A percentile compares a stretch with the other conserved stretches of the same genome.
These are phyloP conservation scores for Tolypocladium tundrense DNA, from an alignment of 2,329 filamentous ascomycete genomes.

Conservation along the genomic window DNA sequence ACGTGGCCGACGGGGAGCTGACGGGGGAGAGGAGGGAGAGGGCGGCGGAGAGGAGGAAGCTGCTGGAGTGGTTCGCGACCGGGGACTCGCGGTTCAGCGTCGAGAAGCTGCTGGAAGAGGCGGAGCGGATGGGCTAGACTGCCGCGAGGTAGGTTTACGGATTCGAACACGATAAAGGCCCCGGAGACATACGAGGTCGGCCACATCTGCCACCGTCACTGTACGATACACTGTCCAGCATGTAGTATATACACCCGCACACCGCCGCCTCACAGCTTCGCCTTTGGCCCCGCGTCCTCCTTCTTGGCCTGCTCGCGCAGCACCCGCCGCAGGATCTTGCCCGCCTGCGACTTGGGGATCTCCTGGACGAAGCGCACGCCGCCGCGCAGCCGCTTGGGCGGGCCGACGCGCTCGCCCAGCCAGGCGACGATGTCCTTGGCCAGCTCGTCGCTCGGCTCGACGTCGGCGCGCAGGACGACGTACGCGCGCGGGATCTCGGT, in stretches of 20 bases:
- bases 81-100: constrained; percentile 75
- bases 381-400: constrained; percentile 59
- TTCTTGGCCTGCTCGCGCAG: constrained; percentile 34
- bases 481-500: constrained; percentile 56
- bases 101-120: constrained; percentile 78
- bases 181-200: background rate
- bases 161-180: background rate
- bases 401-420: constrained; percentile 48
- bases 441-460: constrained; percentile 20
- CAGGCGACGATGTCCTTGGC: constrained; percentile 24
- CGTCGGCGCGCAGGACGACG: constrained; percentile 24
- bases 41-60: constrained; percentile 49
- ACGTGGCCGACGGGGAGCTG: constrained; percentile 26
- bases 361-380: constrained; percentile 57
- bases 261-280: constrained; percentile 23
- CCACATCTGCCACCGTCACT: background rate
- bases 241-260: background rate
- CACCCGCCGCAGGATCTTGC: constrained; percentile 37
- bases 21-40: constrained; percentile 40
- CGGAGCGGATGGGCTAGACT: constrained; percentile 59
- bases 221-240: background rate
- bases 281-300: constrained; percentile 19
- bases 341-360: constrained; percentile 59
- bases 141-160: background rate
- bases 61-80: constrained; percentile 72